phyloP scores from a whole-genome alignment of 2,329 filamentous ascomycete genomes.

The Xylariaceae sp. region DNA sequence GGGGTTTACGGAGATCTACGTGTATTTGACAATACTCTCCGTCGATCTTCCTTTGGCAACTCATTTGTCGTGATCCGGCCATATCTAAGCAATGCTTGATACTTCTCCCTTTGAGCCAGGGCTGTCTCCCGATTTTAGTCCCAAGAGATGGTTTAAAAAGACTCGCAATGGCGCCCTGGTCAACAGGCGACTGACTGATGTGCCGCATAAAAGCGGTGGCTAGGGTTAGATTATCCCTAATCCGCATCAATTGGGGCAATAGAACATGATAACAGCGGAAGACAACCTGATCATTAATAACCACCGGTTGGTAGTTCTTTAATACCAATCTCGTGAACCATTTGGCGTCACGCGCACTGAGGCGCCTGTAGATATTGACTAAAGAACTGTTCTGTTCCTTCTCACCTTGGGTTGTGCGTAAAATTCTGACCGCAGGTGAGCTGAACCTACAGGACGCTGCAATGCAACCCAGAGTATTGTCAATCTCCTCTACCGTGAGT shows the following conservation, averaged over 20 bases:
- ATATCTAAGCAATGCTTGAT: slow-evolving; percentile 76
- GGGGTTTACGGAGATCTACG: slow-evolving; percentile 63
- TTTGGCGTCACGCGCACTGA: slow-evolving; percentile 74
- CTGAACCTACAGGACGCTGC: slow-evolving; percentile 74
- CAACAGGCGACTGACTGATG: slow-evolving; percentile 23
- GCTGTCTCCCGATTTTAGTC: slow-evolving; percentile 65
- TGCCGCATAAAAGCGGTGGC: slow-evolving; percentile 59
- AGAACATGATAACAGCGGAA: slow-evolving; percentile 67
- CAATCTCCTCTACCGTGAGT: slow-evolving; percentile 73
- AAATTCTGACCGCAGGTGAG: slow-evolving; percentile 59
- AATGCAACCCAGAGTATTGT: slow-evolving; percentile 64
- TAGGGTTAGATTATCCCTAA: slow-evolving; percentile 68
- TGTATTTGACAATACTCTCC: slow-evolving; percentile 92
- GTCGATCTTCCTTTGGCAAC: slow-evolving; percentile 81
- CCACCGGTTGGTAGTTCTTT: slow-evolving; percentile 72
- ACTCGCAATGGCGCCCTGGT: slow-evolving; percentile 30
- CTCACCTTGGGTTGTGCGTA: slow-evolving; percentile 27
- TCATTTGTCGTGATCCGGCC: slow-evolving; percentile 62
- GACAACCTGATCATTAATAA: slow-evolving; percentile 59
- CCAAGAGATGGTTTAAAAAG: slow-evolving; percentile 58
- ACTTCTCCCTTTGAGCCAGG: slow-evolving; percentile 67
- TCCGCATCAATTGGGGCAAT: slow-evolving; percentile 69
- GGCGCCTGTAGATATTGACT: slow-evolving; percentile 57
- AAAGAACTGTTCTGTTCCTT: slow-evolving; percentile 50
- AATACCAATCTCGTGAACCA: slow-evolving; percentile 84